Base-by-base conservation (phyloP, 2,329 filamentous ascomycete species). In the Colletotrichum sp. region DNA sequence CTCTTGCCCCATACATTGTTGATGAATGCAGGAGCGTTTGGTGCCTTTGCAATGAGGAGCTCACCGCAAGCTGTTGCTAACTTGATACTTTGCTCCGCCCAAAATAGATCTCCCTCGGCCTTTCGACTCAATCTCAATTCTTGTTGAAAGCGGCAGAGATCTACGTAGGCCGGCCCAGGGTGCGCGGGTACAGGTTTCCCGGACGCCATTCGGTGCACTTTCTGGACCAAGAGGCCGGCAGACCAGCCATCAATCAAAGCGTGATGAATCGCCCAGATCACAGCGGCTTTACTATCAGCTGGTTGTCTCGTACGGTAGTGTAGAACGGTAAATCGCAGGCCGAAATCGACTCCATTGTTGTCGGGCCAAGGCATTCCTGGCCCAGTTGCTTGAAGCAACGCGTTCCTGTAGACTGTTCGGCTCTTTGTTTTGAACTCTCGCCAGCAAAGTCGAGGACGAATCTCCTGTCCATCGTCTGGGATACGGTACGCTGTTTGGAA, bases 401-500 rank as follows among this genome's bases (percentile, higher is more conserved):
- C 39, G 12, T 34, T 34, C 12, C 30, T 28, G 39, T 67, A 67
- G 12, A 7, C 13, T n/a, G 24, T 21, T 30, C 64, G 30, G 3
- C 13, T 67, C 9, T 28, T 55, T 18, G 64, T 67, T 28, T 43
- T 21, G 21, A 52, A 67, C 43, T 67, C 64, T 24, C 64, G 28
- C 64, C 64, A 67, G 26, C 30, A 30, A 26, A 67, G 39, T 34
- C 43, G 24, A 32, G 26, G 28, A 6, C 28, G 16, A 12, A 67
- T 67, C 39, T 32, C 14, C 12, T 55, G 26, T 28, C n/a, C 18
- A n/a, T 55, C 64, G 30, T 67, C 43, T 21, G 64, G 64, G 16
- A 10, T 67, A 12, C 43, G 43, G 39, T 67, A 67, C n/a, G 39
- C 52, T 12, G 26, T 24, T 10, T n/a, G 9, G 34, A 67, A 83